Base-by-base conservation (phyloP, 1,284 basidiomycete genomes). In the Malassezia dermatis region DNA sequence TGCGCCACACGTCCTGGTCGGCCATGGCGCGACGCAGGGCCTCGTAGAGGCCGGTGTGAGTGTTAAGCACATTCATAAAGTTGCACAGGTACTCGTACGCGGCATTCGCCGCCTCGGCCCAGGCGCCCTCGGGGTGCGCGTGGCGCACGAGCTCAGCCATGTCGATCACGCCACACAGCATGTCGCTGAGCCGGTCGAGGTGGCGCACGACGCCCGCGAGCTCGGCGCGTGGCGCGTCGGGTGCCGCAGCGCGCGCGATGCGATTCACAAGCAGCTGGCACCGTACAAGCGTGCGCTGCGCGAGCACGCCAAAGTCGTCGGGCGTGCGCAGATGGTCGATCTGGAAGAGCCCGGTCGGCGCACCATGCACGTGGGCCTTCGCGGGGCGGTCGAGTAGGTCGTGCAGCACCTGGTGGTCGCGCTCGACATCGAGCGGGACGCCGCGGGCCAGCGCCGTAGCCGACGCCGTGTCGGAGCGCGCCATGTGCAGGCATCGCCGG, bases 21-120 rank as follows among this genome's bases (percentile, higher is more conserved):
- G 69, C 60, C 15, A 79, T 69, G 5, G 78, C 75, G 44, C 70
- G 66, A 8, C 67, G 58, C 15, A 79, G 71, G 21, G 66, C 63
- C 11, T 53, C 42, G 69, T 94, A 95, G 39, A 98, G 78, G 17
- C 86, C 89, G n/a, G 86, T 84, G 78, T 95, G 81, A 15, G 91
- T 96, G 76, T 98, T 98, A 57, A 98, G 80, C 35, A 88, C 84
- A 77, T 96, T 96, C 91, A 98, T 96, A 76, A 87, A 93, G 75
- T 89, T 86, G 78, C 89, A 95, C 54, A 96, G 79, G 56, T 83
- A 83, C 76, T 91, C 89, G 75, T 96, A 95, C 39, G 88, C 86
- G 56, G 81, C 79, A 69, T 95, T 88, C 30, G 89, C 88, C 51
- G 84, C 85, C 23, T 82, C 80, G 10, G 88, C 81, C 91, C 93